Percentiles rank a stretch among this genome's conserved stretches.
These are phyloP conservation scores for Amanita rubescens DNA, from an alignment of 768 basidiomycete species.

Conservation along the genomic window DNA sequence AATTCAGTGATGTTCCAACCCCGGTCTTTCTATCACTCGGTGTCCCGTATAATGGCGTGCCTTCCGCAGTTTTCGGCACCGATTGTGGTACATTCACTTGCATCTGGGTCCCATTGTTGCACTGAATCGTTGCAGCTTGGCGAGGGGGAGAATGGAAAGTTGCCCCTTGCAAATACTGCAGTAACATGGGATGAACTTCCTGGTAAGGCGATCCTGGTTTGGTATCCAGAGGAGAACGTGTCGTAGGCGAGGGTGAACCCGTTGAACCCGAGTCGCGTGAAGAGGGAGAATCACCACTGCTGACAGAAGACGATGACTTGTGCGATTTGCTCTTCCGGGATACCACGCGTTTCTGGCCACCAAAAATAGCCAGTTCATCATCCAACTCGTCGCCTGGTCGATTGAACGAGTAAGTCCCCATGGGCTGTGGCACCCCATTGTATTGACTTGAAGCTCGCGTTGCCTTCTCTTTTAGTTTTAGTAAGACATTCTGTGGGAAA, in stretches of 20 bases:
- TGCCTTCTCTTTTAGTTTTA: conserved; percentile 40
- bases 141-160: conserved; percentile 2
- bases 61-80: not conserved
- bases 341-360: conserved; percentile 42
- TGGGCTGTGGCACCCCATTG: conserved; percentile 13
- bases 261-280: conserved; percentile 3
- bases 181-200: conserved; percentile 6
- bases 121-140: not conserved
- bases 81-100: not conserved
- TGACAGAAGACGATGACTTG: not conserved
- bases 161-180: conserved; percentile 5
- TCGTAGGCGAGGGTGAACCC: conserved; percentile 11
- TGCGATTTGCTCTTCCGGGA: conserved; percentile 21
- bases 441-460: conserved; percentile 25
- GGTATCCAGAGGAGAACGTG: conserved; percentile 8
- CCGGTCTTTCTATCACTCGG: not conserved
- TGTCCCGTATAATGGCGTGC: not conserved
- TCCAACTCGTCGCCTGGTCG: conserved; percentile 22
- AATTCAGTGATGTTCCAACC: not conserved
- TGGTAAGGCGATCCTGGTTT: not conserved
- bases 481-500: conserved; percentile 31
- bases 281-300: conserved; percentile 9
- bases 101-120: not conserved
- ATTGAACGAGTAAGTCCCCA: conserved; percentile 8
- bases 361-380: conserved; percentile 47